Conservation (phyloP, 2,329 filamentous ascomycete genomes). For the Thermochaetoides dissita region DNA sequence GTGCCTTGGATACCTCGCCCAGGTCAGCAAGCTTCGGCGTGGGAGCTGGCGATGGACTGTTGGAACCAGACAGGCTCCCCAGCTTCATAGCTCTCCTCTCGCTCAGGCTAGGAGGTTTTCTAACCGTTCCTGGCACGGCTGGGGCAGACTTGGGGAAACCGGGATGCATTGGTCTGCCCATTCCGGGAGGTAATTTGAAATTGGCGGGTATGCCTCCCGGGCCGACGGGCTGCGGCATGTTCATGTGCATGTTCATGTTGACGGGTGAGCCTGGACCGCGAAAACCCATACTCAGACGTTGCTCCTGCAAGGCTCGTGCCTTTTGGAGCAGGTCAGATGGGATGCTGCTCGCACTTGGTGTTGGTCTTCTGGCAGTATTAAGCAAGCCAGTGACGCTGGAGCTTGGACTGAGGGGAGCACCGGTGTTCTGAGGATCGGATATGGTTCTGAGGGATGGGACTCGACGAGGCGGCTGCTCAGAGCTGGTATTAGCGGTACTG, state of each 20-base stretch:
- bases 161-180: constrained; percentile 33
- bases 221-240: constrained; percentile 16
- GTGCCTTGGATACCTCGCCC: constrained; percentile 14
- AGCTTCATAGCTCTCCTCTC: constrained; percentile 54
- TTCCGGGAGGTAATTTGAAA: constrained; percentile 26
- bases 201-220: constrained; percentile 31
- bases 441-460: constrained; percentile 45
- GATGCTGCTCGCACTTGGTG: constrained; percentile 24
- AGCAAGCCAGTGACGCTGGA: constrained; percentile 73
- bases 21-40: constrained; percentile 33
- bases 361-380: constrained; percentile 46
- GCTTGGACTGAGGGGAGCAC: constrained; percentile 54
- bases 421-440: constrained; percentile 39
- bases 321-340: constrained; percentile 29
- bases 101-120: constrained; percentile 44
- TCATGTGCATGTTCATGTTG: constrained; percentile 8
- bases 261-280: constrained; percentile 8
- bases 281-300: constrained; percentile 21
- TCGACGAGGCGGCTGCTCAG: constrained; percentile 30
- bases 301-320: constrained; percentile 22
- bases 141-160: constrained; percentile 41
- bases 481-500: too few relatives aligned
- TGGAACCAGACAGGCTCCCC: constrained; percentile 24
- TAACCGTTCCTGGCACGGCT: constrained; percentile 23
- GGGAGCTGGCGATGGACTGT: constrained; percentile 19